Evolutionary conservation across 208 protist species (phyloP), one percentile per base, ranked within the genome.

Genomic region (Naegleria fowleri): DNA sequence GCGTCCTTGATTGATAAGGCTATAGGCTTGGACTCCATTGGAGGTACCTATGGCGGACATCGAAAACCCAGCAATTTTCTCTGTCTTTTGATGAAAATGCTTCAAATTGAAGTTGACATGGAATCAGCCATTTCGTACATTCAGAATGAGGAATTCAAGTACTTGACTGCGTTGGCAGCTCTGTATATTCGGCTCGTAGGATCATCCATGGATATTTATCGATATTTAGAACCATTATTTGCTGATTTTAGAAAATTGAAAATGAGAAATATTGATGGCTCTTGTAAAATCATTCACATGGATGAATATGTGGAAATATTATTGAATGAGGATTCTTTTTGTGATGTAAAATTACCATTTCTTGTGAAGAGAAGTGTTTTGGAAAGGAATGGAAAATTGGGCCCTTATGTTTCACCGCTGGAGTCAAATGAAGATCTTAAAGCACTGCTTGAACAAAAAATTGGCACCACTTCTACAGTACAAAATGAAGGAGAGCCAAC

Each of bases 121-220:
- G 97, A 98, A 38, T 98, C 97, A 89, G 91, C 97, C 67, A 22
- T 95, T 41, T 95, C 96, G 84, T 97, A 96, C 91, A 97, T 98
- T 79, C 94, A 93, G 22, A 96, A 98, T 91, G 92, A 95, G 41
- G 94, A 97, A 52, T 97, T 95, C 91, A 96, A 96, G 92, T 98
- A 98, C 91, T 92, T 98, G 15, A 93, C 95, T 15, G 90, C 93
- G 0, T 91, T 98, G 36, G 97, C 95, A 15, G 95, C 95, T 3
- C 95, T 97, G 86, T 98, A 98, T 92, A 90, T 98, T 11, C 91
- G 97, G 9, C 90, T 98, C 0, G 92, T 95, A 25, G 95, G 94
- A 16, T 93, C 91, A 51, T 58, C 96, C 9, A 9, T 92, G 22
- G 92, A 95, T n/a, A 93, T 97, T 51, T 97, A 96, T 88, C 86